phyloP scores from a whole-genome alignment of 225 moss, liverwort and hornwort genomes.

The Ulota crispa region DNA sequence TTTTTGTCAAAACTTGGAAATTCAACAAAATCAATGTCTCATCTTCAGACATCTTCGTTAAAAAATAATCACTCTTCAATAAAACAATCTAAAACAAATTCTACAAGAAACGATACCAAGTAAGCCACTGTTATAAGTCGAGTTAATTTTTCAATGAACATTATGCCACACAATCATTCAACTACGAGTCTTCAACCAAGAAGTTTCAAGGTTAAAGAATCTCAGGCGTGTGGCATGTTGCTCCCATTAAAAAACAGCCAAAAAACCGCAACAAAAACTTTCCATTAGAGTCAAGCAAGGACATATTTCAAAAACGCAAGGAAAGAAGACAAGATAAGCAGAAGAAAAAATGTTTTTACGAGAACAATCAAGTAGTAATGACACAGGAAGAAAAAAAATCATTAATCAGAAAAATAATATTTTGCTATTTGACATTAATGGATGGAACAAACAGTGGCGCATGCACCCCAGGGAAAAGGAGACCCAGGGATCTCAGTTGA shows the following conservation, averaged over 20 bases:
- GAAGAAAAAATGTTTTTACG: neutral
- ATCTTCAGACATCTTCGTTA: too few relatives aligned
- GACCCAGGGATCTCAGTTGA: neutral
- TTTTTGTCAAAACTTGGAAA: too few relatives aligned
- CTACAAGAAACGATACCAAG: too few relatives aligned
- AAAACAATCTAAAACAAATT: too few relatives aligned
- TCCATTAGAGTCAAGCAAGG: neutral
- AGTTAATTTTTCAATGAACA: neutral
- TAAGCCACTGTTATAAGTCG: neutral
- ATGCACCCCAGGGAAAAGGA: constrained; percentile 25
- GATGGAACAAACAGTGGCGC: constrained; percentile 36
- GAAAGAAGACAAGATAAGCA: neutral
- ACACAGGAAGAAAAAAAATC: neutral
- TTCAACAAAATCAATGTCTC: too few relatives aligned
- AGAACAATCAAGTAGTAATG: neutral
- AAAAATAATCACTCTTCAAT: too few relatives aligned
- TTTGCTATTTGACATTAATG: constrained; percentile 42
- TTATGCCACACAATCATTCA: neutral
- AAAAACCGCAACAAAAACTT: neutral
- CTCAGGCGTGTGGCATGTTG: neutral
- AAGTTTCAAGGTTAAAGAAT: neutral
- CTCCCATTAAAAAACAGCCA: neutral
- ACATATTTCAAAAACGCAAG: neutral
- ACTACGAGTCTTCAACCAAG: neutral
- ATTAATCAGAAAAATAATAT: constrained; percentile 32